phyloP scores from a whole-genome alignment of 768 basidiomycete species.

The Pleurotus cornucopiae region DNA sequence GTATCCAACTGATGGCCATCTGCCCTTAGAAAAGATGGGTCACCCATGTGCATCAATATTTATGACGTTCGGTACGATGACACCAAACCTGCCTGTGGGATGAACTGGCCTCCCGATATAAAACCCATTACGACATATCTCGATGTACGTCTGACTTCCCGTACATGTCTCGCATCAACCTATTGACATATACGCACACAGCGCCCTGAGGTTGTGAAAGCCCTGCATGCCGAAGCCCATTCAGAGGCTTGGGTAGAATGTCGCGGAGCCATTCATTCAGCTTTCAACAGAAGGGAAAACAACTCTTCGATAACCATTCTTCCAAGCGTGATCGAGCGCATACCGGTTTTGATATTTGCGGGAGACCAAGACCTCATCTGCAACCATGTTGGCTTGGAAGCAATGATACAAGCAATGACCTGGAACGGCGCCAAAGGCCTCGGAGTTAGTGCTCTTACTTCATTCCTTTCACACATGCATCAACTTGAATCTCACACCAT shows the following conservation, averaged over 20 bases:
- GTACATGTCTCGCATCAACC: neutral
- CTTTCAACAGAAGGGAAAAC: slow-evolving; percentile 53
- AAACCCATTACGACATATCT: slow-evolving; percentile 72
- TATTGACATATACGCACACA: slow-evolving; percentile 25
- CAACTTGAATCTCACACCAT: slow-evolving; percentile 7
- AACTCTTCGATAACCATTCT: slow-evolving; percentile 73
- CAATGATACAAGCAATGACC: slow-evolving; percentile 72
- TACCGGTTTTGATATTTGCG: slow-evolving; percentile 87
- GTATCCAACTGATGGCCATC: neutral
- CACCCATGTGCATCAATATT: slow-evolving; percentile 82
- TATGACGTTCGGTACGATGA: slow-evolving; percentile 95
- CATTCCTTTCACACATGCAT: slow-evolving; percentile 7
- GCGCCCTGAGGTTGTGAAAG: slow-evolving; percentile 75
- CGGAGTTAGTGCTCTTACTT: slow-evolving; percentile 52
- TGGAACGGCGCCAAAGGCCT: slow-evolving; percentile 88
- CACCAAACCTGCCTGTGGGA: slow-evolving; percentile 81
- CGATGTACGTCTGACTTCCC: slow-evolving; percentile 49
- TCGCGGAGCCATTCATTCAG: slow-evolving; percentile 53
- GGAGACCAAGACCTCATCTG: slow-evolving; percentile 97
- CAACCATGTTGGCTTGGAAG: slow-evolving; percentile 90
- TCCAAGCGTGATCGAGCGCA: slow-evolving; percentile 71
- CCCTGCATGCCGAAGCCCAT: slow-evolving; percentile 78
- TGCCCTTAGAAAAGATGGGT: slow-evolving; percentile 56
- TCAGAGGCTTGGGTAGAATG: slow-evolving; percentile 89
- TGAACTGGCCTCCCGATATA: slow-evolving; percentile 97